These are phyloP conservation scores for Aspergillus calidoustus DNA, from an alignment of 2,329 filamentous ascomycete species.

Conservation along the genomic window DNA sequence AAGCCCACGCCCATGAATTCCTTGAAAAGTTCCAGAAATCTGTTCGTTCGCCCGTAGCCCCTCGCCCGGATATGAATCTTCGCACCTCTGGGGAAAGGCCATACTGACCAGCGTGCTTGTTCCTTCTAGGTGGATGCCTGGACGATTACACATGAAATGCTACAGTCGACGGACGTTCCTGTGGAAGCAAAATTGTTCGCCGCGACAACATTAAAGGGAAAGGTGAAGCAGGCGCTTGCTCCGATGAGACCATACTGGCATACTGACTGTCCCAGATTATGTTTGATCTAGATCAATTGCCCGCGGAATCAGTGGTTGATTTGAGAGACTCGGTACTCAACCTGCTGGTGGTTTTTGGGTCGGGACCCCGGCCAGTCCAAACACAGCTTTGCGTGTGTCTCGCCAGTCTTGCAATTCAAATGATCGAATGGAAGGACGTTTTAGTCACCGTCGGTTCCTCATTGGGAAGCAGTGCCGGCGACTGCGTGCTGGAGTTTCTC, in stretches of 20 bases:
- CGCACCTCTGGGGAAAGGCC: neutral
- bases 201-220: conserved; percentile 95
- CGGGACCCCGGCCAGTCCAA: conserved; percentile 80
- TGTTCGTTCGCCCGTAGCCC: conserved; percentile 59
- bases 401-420: conserved; percentile 92
- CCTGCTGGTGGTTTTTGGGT: conserved; percentile 78
- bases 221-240: conserved; percentile 63
- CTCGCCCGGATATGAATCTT: conserved; percentile 21
- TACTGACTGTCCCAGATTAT: conserved; percentile 71
- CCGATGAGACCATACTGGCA: conserved; percentile 12
- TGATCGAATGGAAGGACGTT: conserved; percentile 94
- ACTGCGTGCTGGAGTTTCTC: conserved; percentile 92
- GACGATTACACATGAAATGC: conserved; percentile 82
- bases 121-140: conserved; percentile 79
- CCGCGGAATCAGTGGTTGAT: conserved; percentile 71
- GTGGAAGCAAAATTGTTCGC: conserved; percentile 92
- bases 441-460: conserved; percentile 78
- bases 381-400: conserved; percentile 94
- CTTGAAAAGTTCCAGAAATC: conserved; percentile 98
- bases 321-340: conserved; percentile 83
- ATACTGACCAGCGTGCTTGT: conserved; percentile 12
- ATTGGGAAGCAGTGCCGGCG: conserved; percentile 71
- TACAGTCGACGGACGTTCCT: conserved; percentile 76
- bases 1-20: conserved; percentile 88
- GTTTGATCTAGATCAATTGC: conserved; percentile 91